Base-by-base conservation (phyloP, 371 early-diverging fungal genomes). In the Blastocladiella emersonii region DNA sequence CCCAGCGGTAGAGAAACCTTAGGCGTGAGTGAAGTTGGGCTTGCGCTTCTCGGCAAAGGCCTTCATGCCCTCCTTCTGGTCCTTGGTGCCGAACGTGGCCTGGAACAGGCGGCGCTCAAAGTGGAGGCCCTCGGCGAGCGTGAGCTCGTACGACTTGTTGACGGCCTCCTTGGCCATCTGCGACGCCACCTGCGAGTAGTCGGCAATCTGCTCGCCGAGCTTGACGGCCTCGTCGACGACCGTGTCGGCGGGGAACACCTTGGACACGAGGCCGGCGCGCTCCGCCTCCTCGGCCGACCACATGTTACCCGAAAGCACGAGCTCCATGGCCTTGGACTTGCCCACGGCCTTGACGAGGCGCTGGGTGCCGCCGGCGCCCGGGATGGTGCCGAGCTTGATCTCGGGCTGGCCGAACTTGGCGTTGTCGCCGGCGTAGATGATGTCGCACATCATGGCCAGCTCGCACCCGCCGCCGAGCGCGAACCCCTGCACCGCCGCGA, bases 391-490 rank as follows among this genome's bases (percentile, higher is more conserved):
- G 63, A 98, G 84, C 76, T 91, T 97, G 77, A 98, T 97, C 71
- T 98, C 98, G 39, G 98, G 98, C 76, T 98, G 98, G 44, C 94
- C 96, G 74, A 98, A 98, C 61, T 86, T 85, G 45, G 98, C 98
- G 68, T 85, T 90, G 61, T 93, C 93, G 69, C 97, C 96, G 57
- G 98, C 98, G 71, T 96, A 97, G 76, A 98, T 96, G 72, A 97
- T 92, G 77, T 98, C 91, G 75, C 91, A 91, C 93, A 94, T 95
- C 97, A 96, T 97, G 66, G 98, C 97, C 70, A 97, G 82, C 74
- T 97, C 98, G 74, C 98, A 97, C 64, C 98, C 98, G 71, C 98
- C 98, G 62, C 98, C 98, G 36, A 97, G 87, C 72, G 98, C 98
- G 68, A 88, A 95, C 3, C 98, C 98, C 68, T 93, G 93, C 69